phyloP scores from a whole-genome alignment of 2,329 filamentous ascomycete species.

The Gremmenia infestans region DNA sequence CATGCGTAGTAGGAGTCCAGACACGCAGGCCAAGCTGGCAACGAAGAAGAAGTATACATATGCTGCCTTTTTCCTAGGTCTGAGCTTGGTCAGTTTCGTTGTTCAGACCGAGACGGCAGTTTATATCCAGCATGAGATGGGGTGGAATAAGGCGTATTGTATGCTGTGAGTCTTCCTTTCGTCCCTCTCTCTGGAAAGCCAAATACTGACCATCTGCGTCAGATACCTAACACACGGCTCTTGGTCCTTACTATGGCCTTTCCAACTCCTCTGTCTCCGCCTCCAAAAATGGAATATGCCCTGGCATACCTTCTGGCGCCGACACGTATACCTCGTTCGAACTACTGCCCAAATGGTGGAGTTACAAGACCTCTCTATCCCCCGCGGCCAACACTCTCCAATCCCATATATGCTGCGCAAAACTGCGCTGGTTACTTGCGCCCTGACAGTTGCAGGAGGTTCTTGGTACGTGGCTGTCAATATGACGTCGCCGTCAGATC shows the following conservation, averaged over 20 bases:
- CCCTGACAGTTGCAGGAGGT: conserved; percentile 83
- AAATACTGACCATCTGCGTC: conserved; percentile 4
- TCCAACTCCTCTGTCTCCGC: conserved; percentile 74
- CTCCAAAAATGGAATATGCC: conserved; percentile 72
- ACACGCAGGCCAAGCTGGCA: conserved; percentile 55
- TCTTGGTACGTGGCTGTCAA: conserved; percentile 96
- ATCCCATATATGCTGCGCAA: conserved; percentile 72
- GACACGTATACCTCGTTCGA: conserved; percentile 57
- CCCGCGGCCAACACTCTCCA: conserved; percentile 46
- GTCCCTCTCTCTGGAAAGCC: not conserved
- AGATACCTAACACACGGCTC: conserved; percentile 89
- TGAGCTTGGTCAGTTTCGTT: conserved; percentile 84
- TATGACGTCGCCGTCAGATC: conserved; percentile 84
- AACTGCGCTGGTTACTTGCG: conserved; percentile 76
- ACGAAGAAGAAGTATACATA: conserved; percentile 82
- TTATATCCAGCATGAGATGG: conserved; percentile 86
- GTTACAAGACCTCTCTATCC: conserved; percentile 66
- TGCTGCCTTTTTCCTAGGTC: conserved; percentile 73
- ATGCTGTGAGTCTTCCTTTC: conserved; percentile 67
- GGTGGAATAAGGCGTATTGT: conserved; percentile 98
- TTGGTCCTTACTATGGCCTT: conserved; percentile 85
- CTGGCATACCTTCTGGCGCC: conserved; percentile 82
- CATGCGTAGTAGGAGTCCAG: conserved; percentile 75
- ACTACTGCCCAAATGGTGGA: conserved; percentile 81
- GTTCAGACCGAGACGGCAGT: conserved; percentile 94